Evolutionary conservation across 306 rosid genomes (phyloP).

Genomic region (Inga oerstediana): DNA sequence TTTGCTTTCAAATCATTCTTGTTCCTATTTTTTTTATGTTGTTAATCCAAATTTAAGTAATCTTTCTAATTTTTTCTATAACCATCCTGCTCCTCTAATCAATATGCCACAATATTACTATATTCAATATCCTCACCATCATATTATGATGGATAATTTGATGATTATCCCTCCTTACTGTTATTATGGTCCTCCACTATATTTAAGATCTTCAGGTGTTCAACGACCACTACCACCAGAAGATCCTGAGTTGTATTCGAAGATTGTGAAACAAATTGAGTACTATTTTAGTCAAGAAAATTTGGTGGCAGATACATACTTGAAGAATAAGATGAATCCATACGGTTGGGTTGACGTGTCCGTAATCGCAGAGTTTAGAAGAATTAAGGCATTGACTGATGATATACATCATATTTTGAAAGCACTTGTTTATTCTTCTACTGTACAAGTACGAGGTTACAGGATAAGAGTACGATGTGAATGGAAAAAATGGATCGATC

Average conservation of each 20-base stretch:
- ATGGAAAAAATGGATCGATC: background rate
- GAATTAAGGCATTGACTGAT: no score
- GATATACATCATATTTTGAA: background rate
- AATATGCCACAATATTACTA: no score
- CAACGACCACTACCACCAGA: background rate
- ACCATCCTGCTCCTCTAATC: no score
- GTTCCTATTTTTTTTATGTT: no score
- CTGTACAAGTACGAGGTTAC: background rate
- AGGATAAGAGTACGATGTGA: background rate
- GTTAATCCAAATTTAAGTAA: no score
- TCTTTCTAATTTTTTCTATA: no score
- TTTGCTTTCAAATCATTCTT: no score
- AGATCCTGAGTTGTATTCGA: background rate
- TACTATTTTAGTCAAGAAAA: no score
- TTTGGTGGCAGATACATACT: background rate
- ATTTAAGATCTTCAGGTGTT: background rate
- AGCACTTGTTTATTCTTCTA: background rate
- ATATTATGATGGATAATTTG: no score
- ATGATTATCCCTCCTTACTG: no score
- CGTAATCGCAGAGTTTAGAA: background rate
- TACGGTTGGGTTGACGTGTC: background rate
- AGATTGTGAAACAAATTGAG: background rate
- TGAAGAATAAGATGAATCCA: background rate
- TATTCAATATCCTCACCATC: no score
- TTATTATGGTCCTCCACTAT: no score